Percentiles rank a stretch among this genome's conserved stretches.
Conservation (phyloP, 768 basidiomycete species). For the Phanerochaete sordida region DNA sequence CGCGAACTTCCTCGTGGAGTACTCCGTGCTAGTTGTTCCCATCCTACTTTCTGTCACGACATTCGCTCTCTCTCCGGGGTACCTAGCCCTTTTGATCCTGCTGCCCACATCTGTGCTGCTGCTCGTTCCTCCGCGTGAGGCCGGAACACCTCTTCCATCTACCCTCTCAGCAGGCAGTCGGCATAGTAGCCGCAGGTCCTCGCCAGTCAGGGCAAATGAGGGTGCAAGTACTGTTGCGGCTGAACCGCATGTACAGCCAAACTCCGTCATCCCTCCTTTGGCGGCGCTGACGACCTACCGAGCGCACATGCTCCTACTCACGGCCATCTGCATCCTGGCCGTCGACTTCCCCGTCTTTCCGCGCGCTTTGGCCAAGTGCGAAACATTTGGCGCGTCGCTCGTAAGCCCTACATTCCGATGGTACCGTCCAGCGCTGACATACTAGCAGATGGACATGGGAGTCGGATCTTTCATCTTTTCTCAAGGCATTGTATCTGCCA, state of each 20-base stretch:
- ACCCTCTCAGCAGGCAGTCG: constrained; percentile 17
- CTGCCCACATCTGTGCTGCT: constrained; percentile 43
- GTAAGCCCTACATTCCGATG: constrained; percentile 40
- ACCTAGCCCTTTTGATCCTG: constrained; percentile 48
- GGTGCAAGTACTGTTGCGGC: not conserved
- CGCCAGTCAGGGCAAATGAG: constrained; percentile 4
- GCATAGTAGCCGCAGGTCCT: constrained; percentile 14
- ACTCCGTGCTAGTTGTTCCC: constrained; percentile 65
- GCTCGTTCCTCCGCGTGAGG: constrained; percentile 37
- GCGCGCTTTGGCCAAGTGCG: constrained; percentile 83
- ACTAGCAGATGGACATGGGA: constrained; percentile 88
- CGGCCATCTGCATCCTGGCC: constrained; percentile 85
- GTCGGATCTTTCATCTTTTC: constrained; percentile 98
- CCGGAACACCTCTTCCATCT: constrained; percentile 53
- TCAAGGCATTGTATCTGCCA: constrained; percentile 88
- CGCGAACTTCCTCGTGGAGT: constrained; percentile 50
- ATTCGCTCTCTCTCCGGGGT: constrained; percentile 54
- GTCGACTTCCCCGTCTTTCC: constrained; percentile 97
- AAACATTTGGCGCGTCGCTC: constrained; percentile 92
- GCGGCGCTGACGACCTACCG: constrained; percentile 85
- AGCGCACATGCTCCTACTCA: constrained; percentile 95
- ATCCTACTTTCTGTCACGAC: constrained; percentile 81
- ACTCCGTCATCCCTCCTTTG: constrained; percentile 35
- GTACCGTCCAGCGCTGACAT: not conserved
- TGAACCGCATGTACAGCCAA: not conserved